Percentiles rank a stretch among this genome's conserved stretches.
These are phyloP conservation scores for Ophiorrhiza pumila DNA, from an alignment of 257 asterid genomes.

Conservation along the genomic window DNA sequence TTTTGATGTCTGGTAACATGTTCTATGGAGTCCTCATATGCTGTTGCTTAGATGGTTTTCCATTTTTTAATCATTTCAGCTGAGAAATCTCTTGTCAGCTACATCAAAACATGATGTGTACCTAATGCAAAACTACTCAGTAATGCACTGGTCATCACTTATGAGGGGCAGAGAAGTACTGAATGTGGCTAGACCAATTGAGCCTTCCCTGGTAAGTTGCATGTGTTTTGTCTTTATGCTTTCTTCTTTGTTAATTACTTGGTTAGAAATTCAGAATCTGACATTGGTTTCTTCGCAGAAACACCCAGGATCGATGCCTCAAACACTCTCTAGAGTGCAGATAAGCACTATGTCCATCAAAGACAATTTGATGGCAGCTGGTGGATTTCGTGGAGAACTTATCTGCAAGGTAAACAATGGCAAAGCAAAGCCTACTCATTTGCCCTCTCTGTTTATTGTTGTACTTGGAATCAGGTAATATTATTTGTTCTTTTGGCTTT, in stretches of 20 bases:
- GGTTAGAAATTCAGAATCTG: background rate
- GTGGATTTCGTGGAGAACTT: constrained; percentile 89
- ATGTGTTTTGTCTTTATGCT: background rate
- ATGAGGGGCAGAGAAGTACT: constrained; percentile 66
- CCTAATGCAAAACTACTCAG: constrained; percentile 76
- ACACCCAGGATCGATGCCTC: constrained; percentile 50
- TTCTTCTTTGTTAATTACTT: background rate
- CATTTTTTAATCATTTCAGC: constrained; percentile 37
- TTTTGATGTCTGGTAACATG: background rate
- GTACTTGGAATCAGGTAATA: background rate
- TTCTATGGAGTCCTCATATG: background rate
- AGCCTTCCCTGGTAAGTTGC: constrained; percentile 51
- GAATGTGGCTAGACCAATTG: constrained; percentile 69
- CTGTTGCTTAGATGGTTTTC: constrained; percentile 1
- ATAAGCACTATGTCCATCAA: constrained; percentile 75
- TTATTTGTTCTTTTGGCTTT: background rate
- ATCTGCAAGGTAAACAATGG: constrained; percentile 64
- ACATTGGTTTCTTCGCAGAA: constrained; percentile 35
- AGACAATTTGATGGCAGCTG: constrained; percentile 72
- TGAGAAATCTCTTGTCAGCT: constrained; percentile 76
- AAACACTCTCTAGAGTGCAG: constrained; percentile 66
- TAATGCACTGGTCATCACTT: constrained; percentile 92
- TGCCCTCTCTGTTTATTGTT: background rate
- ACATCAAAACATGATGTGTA: constrained; percentile 93
- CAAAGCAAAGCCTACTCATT: too few relatives aligned